Evolutionary conservation across 2,329 filamentous ascomycete genomes (phyloP).

Genomic region (Magnaporthiopsis incrustans): DNA sequence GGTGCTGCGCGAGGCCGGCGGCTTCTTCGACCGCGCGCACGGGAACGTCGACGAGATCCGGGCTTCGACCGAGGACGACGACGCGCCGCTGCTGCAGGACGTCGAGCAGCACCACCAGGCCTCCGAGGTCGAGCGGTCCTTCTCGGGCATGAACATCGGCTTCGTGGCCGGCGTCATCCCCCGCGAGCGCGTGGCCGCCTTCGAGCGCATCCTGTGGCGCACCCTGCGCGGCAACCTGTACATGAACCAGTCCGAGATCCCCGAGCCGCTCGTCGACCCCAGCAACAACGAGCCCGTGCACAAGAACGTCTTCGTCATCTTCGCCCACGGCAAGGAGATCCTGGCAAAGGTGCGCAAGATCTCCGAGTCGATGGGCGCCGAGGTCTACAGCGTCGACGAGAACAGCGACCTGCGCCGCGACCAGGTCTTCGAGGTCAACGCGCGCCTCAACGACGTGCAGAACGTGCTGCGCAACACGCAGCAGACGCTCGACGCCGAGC

Average conservation of each 20-base stretch:
- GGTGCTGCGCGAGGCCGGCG: slow-evolving; percentile 91
- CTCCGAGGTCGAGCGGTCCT: slow-evolving; percentile 70
- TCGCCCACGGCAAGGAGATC: slow-evolving; percentile 96
- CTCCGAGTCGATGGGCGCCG: slow-evolving; percentile 91
- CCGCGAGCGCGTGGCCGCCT: slow-evolving; percentile 84
- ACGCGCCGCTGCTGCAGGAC: slow-evolving; percentile 87
- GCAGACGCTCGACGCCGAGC: slow-evolving; percentile 83
- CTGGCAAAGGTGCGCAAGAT: slow-evolving; percentile 99
- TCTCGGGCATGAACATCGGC: slow-evolving; percentile 97
- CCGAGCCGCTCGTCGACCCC: slow-evolving; percentile 85
- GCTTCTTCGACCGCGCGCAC: slow-evolving; percentile 94
- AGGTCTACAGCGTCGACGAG: slow-evolving; percentile 95
- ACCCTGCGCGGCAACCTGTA: slow-evolving; percentile 96
- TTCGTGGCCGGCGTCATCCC: slow-evolving; percentile 96
- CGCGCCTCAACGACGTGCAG: slow-evolving; percentile 78
- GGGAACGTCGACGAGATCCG: slow-evolving; percentile 96
- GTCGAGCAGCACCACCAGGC: slow-evolving; percentile 71
- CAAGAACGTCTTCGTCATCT: slow-evolving; percentile 99
- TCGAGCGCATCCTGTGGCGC: slow-evolving; percentile 96
- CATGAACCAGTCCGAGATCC: slow-evolving; percentile 99
- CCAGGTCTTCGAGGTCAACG: slow-evolving; percentile 97
- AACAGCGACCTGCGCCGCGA: slow-evolving; percentile 92
- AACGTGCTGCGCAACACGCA: slow-evolving; percentile 95
- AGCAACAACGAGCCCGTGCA: slow-evolving; percentile 83
- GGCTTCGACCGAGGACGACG: slow-evolving; percentile 80